Percentiles rank a stretch among this genome's conserved stretches.
Evolutionary conservation across 1,284 basidiomycete species (phyloP).

Genomic region (Ustilago trichophora): DNA sequence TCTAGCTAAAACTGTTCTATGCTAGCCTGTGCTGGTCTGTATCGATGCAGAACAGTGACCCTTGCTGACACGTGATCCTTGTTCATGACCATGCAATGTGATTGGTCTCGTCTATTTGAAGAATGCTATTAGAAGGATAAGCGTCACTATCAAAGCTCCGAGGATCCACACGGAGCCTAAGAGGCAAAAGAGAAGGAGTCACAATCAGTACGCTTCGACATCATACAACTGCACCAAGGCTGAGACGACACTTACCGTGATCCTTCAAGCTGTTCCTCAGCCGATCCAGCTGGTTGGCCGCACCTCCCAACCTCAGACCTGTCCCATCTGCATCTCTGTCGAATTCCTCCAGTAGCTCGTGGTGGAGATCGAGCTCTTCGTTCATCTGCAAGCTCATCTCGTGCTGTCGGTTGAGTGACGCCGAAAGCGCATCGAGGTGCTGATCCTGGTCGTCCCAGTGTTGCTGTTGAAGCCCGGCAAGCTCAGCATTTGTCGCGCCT

Average conservation of each 20-base stretch:
- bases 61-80: too few species aligned
- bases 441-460: constrained; percentile 55
- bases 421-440: constrained; percentile 57
- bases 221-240: too few species aligned
- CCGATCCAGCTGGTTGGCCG: constrained; percentile 47
- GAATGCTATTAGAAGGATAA: constrained; percentile 58
- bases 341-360: constrained; percentile 53
- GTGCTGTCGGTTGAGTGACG: constrained; percentile 60
- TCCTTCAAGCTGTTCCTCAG: constrained; percentile 53
- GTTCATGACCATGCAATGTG: too few species aligned
- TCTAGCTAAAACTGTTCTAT: too few species aligned
- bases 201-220: too few species aligned
- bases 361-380: constrained; percentile 63
- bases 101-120: constrained; percentile 53
- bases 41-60: too few species aligned
- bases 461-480: constrained; percentile 33
- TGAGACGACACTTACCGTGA: constrained; percentile 50
- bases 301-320: constrained; percentile 54
- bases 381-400: constrained; percentile 62
- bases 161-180: constrained; percentile 55
- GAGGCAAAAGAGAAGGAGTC: too few species aligned
- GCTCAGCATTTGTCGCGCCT: neutral
- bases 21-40: too few species aligned
- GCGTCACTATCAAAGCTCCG: constrained; percentile 50
- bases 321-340: constrained; percentile 56